Percentiles rank a stretch among this genome's conserved stretches.
Evolutionary conservation across 192 early-diverging fungal species (phyloP).

Genomic region (Thoreauomyces humboldtii): DNA sequence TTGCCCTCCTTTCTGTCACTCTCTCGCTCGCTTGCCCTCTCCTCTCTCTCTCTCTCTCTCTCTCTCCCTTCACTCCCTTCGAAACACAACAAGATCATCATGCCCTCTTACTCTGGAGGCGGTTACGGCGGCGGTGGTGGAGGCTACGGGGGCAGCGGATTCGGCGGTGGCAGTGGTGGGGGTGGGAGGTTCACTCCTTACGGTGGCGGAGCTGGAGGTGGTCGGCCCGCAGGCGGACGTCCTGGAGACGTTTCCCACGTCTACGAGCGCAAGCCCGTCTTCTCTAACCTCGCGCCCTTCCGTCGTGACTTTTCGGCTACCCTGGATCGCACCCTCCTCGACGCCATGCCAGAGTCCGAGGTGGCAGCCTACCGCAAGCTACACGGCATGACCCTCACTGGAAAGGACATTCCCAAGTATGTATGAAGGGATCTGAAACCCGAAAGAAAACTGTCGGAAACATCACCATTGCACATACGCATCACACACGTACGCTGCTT

Average conservation of each 20-base stretch:
- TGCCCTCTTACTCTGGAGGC: constrained; percentile 1
- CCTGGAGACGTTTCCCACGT: constrained; percentile 36
- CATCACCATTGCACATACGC: no score
- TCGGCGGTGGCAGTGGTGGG: constrained; percentile 27
- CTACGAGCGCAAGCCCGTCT: constrained; percentile 34
- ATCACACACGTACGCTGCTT: no score
- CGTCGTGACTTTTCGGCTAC: constrained; percentile 53
- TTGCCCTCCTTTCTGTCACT: background rate
- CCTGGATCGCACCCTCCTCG: constrained; percentile 14
- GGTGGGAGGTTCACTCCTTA: constrained; percentile 24
- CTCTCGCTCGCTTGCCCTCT: background rate
- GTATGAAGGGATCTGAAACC: no score
- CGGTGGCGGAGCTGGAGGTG: constrained; percentile 16
- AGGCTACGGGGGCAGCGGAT: constrained; percentile 28
- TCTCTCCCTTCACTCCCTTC: background rate
- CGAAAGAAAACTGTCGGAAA: no score
- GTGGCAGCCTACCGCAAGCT: constrained; percentile 51
- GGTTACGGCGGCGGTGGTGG: constrained; percentile 8
- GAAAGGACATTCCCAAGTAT: constrained; percentile 46
- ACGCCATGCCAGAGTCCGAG: constrained; percentile 27
- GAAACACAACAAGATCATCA: no score
- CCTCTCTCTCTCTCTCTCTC: background rate
- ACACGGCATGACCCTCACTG: constrained; percentile 60
- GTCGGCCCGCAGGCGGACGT: background rate
- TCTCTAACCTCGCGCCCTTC: constrained; percentile 31